These are phyloP conservation scores for Pittosporum tobira DNA, from an alignment of 129 eudicot genomes.

Conservation along the genomic window DNA sequence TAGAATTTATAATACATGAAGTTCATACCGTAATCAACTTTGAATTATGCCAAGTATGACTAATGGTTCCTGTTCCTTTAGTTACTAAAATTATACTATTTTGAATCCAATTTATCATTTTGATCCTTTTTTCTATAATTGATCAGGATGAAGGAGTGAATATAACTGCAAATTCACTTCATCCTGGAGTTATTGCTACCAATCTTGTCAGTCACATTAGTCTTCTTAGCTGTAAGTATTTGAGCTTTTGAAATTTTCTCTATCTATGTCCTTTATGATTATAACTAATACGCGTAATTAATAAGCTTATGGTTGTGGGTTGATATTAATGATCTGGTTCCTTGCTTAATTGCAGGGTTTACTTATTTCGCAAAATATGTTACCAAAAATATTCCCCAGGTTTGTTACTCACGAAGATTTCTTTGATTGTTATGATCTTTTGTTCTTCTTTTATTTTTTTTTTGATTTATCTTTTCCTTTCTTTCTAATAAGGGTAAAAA, in stretches of 20 bases:
- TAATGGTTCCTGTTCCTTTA: too few relatives aligned
- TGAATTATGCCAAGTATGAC: too few relatives aligned
- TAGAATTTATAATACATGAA: not conserved
- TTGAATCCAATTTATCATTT: not conserved
- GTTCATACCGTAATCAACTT: not conserved
- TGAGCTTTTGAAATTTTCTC: not conserved
- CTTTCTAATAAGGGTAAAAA: too few relatives aligned
- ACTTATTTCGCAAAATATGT: slow-evolving; percentile 20
- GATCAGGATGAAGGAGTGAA: slow-evolving; percentile 30
- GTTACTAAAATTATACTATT: too few relatives aligned
- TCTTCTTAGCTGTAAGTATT: slow-evolving; percentile 16
- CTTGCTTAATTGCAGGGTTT: slow-evolving; percentile 19
- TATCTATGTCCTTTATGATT: too few relatives aligned
- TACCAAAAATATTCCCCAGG: slow-evolving; percentile 38
- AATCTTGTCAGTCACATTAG: slow-evolving; percentile 21
- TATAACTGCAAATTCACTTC: slow-evolving; percentile 43
- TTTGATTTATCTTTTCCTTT: too few relatives aligned
- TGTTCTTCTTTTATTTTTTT: too few relatives aligned
- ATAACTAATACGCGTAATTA: too few relatives aligned
- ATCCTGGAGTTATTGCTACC: slow-evolving; percentile 38
- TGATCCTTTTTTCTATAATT: not conserved
- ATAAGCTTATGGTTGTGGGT: not conserved
- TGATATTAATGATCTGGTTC: not conserved
- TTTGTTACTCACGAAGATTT: not conserved
- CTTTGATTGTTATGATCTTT: too few relatives aligned